Conservation (phyloP, 164 flowering plant species). For the Echeveria elegans region DNA sequence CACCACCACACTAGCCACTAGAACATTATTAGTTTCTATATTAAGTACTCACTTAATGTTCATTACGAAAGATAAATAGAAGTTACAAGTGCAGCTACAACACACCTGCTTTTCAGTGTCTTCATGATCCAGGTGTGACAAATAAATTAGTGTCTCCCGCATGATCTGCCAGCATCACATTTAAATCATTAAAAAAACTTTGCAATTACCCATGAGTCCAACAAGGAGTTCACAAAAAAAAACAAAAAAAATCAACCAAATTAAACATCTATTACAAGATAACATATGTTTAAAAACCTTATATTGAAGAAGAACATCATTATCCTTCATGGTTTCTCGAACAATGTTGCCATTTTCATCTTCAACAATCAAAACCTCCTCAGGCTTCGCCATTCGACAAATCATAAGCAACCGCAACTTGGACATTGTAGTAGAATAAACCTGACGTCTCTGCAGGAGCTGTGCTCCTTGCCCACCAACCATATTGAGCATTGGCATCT, state of each 20-base stretch:
- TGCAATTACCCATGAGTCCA: not conserved
- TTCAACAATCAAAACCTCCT: constrained; percentile 95
- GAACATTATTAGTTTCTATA: not conserved
- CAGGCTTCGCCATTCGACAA: constrained; percentile 99
- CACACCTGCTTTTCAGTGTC: constrained; percentile 97
- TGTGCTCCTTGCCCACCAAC: constrained; percentile 78
- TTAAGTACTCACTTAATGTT: not conserved
- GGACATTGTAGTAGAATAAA: constrained; percentile 78
- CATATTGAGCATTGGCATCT: constrained; percentile 62
- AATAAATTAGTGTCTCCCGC: constrained; percentile 90
- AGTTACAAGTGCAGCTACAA: not conserved
- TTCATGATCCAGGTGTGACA: constrained; percentile 95
- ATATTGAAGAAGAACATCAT: constrained; percentile 98
- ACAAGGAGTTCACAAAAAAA: not conserved
- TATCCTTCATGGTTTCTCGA: constrained; percentile 98
- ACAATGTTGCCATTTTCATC: constrained; percentile 99
- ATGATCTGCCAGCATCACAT: constrained; percentile 53
- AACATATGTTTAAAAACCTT: constrained; percentile 37
- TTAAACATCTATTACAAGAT: not conserved
- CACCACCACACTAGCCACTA: not conserved
- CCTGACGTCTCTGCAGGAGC: constrained; percentile 65
- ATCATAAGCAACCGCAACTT: constrained; percentile 91
- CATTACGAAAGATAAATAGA: not conserved
- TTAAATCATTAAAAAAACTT: not conserved
- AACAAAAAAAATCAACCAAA: not conserved